Conservation (phyloP, 116 monocot species). For the Iris pallida region DNA sequence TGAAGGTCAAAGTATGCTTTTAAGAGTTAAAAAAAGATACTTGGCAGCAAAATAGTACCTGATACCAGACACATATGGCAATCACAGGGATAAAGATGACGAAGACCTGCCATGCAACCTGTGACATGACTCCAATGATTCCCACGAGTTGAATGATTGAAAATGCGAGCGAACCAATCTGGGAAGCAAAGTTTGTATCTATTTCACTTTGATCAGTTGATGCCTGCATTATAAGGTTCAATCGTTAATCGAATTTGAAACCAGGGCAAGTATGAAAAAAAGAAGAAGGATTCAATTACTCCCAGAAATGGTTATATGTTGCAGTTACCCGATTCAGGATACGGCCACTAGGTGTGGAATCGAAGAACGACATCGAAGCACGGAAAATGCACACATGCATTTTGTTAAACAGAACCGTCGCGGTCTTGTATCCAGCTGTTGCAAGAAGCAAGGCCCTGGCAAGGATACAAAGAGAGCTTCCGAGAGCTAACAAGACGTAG, state of each 20-base stretch:
- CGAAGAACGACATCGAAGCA: conserved; percentile 71
- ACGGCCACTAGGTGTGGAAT: conserved; percentile 69
- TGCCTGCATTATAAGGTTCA: conserved; percentile 25
- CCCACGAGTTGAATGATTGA: conserved; percentile 45
- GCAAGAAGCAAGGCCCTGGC: conserved; percentile 42
- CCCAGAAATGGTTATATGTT: neutral
- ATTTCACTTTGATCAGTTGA: conserved; percentile 55
- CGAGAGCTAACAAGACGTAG: conserved; percentile 46
- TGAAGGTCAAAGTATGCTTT: too few species aligned
- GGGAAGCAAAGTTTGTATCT: conserved; percentile 34
- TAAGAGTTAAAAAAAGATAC: too few species aligned
- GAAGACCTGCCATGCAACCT: conserved; percentile 56
- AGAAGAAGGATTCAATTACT: neutral
- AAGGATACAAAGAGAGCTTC: conserved; percentile 45
- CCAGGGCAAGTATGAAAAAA: too few species aligned
- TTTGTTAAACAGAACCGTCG: conserved; percentile 43
- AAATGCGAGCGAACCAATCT: conserved; percentile 41
- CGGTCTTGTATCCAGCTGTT: conserved; percentile 37
- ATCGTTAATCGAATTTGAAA: neutral
- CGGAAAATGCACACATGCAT: conserved; percentile 56
- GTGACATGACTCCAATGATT: conserved; percentile 67
- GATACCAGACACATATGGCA: conserved; percentile 55
- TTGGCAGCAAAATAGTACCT: conserved; percentile 25
- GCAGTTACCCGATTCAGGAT: conserved; percentile 71
- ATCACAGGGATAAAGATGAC: conserved; percentile 50